Evolutionary conservation across 2,329 filamentous ascomycete species (phyloP), one percentile per base, ranked within the genome.

Genomic region (Fusarium denticulatum): DNA sequence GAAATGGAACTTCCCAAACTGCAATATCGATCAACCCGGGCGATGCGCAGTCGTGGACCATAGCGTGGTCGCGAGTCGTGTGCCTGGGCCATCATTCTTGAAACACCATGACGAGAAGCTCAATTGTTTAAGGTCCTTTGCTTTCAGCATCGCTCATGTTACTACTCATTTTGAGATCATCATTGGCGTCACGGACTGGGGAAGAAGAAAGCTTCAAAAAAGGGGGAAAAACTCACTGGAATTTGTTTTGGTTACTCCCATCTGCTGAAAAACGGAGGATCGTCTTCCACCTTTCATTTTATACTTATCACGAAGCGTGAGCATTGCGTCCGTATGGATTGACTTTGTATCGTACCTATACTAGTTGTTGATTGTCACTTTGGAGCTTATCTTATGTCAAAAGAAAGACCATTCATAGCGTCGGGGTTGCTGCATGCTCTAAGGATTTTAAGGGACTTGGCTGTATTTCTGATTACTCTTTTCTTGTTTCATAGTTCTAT

Each of bases 21-120:
- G 62, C 79, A 83, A 45, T 86, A 83, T 71, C 83, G 82, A 67
- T 85, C 85, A 39, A 85, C 85, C 22, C 79, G 84, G 69, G 74
- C 76, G 32, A 82, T 83, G 82, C 79, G 82, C 46, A 79, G 71
- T 56, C 79, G 79, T 59, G 74, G 57, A 69, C 75, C 74, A 68
- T 78, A 78, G 76, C 67, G 66, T 67, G 76, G 76, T 56, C 69
- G 69, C 61, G 73, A 74, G 63, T 58, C 57, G 40, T 61, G 67
- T 60, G 64, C 42, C 63, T 76, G 74, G 75, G 65, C 73, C 34
- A 62, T 77, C 63, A 52, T 74, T 57, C 55, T 71, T 39, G 65
- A 65, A 66, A 52, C 62, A 26, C 61, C 59, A 37, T 71, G 46
- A 72, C 63, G 28, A 37, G 30, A 43, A 67, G 50, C 26, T 43